Base-by-base conservation (phyloP, 148 eudicot species). In the Polygonum aviculare region DNA sequence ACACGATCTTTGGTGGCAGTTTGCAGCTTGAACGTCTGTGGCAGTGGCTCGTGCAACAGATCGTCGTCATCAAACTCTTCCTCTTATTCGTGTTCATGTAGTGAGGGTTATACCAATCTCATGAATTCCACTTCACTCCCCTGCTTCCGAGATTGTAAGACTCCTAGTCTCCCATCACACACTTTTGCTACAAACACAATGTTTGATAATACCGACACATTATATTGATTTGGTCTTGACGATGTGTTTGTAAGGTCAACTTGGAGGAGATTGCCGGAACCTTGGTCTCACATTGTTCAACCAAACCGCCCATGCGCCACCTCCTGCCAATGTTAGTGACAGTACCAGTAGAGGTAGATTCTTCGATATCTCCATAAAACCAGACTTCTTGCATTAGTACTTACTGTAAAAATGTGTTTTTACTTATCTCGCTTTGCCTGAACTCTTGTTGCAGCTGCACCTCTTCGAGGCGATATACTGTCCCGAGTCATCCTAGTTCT, bases 81-180 rank as follows among this genome's bases (percentile, higher is more conserved):
- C n/a, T 55, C 77, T 6, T 65, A 52, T 38, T 55, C 63, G 10
- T 75, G 77, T 31, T 60, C 63, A 33, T 75, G 77, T 40, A 55
- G 69, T 7, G 77, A 75, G 70, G 77, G 77, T 2, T 75, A 75
- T 35, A 31, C 9, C 35, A 75, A 75, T 47, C 77, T 75, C 69
- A 60, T 75, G 69, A 75, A 75, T 33, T 75, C 69, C 63, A 35
- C 77, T 47, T 75, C 69, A n/a, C 69, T 65, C 49, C 77, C 77
- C n/a, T 75, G 77, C 77, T 75, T 57, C 69, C 16, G 36, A 36
- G 48, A 75, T 7, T 75, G 77, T 75, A 75, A 55, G 77, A 3
- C 22, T 47, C 22, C 22, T 38, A 54, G 9, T 8, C 6, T 44
- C 0, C 67, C 5, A 11, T 6, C 67, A 54, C 5, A 33, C 26